A percentile compares a stretch with the other conserved stretches of the same genome.
phyloP scores from a whole-genome alignment of 805 yeast species.

The Wickerhamiella azymoides region DNA sequence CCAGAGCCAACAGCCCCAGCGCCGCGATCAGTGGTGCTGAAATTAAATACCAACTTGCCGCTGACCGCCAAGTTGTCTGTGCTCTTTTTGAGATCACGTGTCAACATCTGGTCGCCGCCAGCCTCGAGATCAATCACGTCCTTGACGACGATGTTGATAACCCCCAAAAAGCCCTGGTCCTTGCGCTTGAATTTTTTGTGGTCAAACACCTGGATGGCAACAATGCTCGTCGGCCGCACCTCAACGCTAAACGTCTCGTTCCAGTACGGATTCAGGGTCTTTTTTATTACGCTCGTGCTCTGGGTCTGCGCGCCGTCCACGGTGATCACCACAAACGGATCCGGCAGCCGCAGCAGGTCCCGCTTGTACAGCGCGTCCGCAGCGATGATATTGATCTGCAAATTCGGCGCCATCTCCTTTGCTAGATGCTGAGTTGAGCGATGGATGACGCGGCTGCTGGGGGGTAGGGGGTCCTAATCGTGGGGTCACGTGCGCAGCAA shows the following conservation, averaged over 20 bases:
- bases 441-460: background rate
- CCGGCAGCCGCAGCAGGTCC: slow-evolving; percentile 91
- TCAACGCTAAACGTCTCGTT: slow-evolving; percentile 76
- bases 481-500: background rate
- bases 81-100: slow-evolving; percentile 70
- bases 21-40: slow-evolving; percentile 24
- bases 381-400: slow-evolving; percentile 46
- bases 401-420: slow-evolving; percentile 12
- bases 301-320: slow-evolving; percentile 97
- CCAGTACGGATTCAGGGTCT: slow-evolving; percentile 96
- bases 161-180: slow-evolving; percentile 97
- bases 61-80: slow-evolving; percentile 87
- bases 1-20: slow-evolving; percentile 10
- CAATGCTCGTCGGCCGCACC: slow-evolving; percentile 37
- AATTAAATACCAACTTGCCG: slow-evolving; percentile 65
- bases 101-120: slow-evolving; percentile 58
- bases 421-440: background rate
- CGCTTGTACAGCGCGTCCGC: slow-evolving; percentile 93
- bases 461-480: background rate
- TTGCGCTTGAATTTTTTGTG: slow-evolving; percentile 95
- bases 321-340: slow-evolving; percentile 93
- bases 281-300: slow-evolving; percentile 84
- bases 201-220: slow-evolving; percentile 90
- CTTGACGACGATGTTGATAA: slow-evolving; percentile 77
- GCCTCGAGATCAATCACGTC: slow-evolving; percentile 56